These are phyloP conservation scores for Cornus kousa DNA, from an alignment of 148 eudicot genomes.

Conservation along the genomic window DNA sequence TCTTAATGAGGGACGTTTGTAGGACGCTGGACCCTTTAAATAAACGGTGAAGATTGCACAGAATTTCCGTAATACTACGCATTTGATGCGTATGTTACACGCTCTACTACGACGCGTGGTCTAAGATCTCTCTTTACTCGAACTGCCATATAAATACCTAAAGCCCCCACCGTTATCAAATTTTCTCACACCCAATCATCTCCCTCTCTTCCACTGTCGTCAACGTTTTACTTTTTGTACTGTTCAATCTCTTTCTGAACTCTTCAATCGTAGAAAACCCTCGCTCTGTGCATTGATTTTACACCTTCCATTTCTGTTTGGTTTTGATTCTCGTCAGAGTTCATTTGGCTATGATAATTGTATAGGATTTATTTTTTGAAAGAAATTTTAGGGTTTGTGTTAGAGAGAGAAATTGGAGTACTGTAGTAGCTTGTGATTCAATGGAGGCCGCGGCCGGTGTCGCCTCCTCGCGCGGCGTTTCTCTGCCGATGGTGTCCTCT, in stretches of 20 bases:
- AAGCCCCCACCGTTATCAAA: conserved; percentile 17
- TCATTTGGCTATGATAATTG: neutral
- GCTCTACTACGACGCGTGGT: neutral
- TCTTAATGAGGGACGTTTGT: no score
- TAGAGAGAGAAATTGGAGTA: conserved; percentile 8
- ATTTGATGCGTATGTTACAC: neutral
- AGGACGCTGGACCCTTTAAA: no score
- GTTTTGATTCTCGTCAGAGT: neutral
- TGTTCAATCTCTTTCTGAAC: conserved; percentile 4
- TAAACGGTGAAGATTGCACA: no score
- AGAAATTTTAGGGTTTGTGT: conserved; percentile 18
- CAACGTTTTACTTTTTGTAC: neutral
- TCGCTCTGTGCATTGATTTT: neutral
- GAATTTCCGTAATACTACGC: no score
- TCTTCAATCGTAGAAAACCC: conserved; percentile 6
- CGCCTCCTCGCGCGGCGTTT: conserved; percentile 47
- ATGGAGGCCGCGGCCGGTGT: conserved; percentile 71
- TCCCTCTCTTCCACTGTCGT: conserved; percentile 1
- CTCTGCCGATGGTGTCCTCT: conserved; percentile 39
- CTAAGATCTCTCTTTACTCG: neutral
- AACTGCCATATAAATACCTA: conserved; percentile 30
- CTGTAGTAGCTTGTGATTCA: neutral
- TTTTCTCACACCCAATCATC: neutral
- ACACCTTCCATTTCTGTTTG: neutral
- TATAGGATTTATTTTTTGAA: conserved; percentile 10